Evolutionary conservation across 1,139 yeast genomes (phyloP).

Genomic region (Lodderomyces oxycetoniae): DNA sequence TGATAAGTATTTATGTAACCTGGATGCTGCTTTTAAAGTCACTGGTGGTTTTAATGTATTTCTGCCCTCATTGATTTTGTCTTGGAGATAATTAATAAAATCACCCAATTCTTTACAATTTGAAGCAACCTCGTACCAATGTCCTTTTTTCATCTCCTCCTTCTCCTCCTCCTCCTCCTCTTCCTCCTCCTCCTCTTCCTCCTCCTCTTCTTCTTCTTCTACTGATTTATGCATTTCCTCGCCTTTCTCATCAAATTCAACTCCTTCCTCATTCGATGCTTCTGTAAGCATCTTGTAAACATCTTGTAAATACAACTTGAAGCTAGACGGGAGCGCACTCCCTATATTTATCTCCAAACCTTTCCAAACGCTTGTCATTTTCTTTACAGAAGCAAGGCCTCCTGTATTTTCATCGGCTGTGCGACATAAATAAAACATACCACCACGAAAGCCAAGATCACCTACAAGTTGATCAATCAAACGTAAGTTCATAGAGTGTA

Average conservation of each 20-base stretch:
- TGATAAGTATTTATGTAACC: slow-evolving; percentile 25
- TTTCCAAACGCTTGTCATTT: slow-evolving; percentile 26
- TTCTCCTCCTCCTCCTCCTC: slow-evolving; percentile 23
- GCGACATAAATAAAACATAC: slow-evolving; percentile 43
- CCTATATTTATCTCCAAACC: slow-evolving; percentile 16
- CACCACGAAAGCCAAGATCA: slow-evolving; percentile 43
- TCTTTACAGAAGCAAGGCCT: slow-evolving; percentile 33
- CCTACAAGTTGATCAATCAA: slow-evolving; percentile 42
- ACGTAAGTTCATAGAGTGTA: slow-evolving; percentile 36
- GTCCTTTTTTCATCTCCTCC: slow-evolving; percentile 20
- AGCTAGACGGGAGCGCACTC: slow-evolving; percentile 29
- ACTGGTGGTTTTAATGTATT: slow-evolving; percentile 17
- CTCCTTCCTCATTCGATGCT: slow-evolving; percentile 27
- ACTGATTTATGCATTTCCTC: slow-evolving; percentile 19
- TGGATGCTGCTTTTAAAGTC: slow-evolving; percentile 24
- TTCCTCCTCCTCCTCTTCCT: slow-evolving; percentile 27
- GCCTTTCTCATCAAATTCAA: slow-evolving; percentile 27
- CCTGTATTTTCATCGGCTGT: slow-evolving; percentile 39
- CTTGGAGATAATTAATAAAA: slow-evolving; percentile 27
- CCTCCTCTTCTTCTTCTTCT: slow-evolving; percentile 1
- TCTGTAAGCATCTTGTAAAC: slow-evolving; percentile 33
- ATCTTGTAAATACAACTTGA: slow-evolving; percentile 51
- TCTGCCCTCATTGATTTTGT: slow-evolving; percentile 14
- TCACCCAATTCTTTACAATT: slow-evolving; percentile 25
- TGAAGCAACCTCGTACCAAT: slow-evolving; percentile 46